phyloP scores from a whole-genome alignment of 2,329 filamentous ascomycete genomes.

The Phaeoacremonium minimum region DNA sequence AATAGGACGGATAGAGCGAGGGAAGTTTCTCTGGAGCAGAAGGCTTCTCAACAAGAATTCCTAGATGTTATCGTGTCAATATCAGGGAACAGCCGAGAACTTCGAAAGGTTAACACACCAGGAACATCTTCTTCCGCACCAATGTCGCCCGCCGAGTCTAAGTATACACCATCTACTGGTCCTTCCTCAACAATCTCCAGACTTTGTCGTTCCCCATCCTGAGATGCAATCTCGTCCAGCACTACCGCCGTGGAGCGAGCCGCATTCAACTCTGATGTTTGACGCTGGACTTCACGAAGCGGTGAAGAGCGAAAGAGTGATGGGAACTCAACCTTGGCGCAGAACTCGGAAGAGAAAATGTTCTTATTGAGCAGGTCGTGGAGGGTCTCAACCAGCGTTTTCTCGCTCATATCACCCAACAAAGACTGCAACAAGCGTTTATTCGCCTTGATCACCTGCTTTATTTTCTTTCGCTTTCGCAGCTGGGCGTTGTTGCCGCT shows the following conservation, averaged over 20 bases:
- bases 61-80: not conserved
- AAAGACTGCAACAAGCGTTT: not conserved
- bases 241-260: conserved; percentile 19
- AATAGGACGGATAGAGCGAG: conserved; percentile 22
- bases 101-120: not conserved
- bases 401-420: not conserved
- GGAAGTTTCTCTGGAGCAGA: conserved; percentile 12
- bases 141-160: not conserved
- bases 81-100: not conserved
- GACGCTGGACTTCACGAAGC: conserved; percentile 17
- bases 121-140: not conserved
- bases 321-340: conserved; percentile 26
- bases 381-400: conserved; percentile 8
- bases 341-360: conserved; percentile 24
- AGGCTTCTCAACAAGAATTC: too few species aligned
- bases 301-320: conserved; percentile 21
- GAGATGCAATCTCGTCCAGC: conserved; percentile 16
- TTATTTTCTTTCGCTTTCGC: not conserved
- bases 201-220: not conserved
- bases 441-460: not conserved
- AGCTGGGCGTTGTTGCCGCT: not conserved
- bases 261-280: conserved; percentile 22
- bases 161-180: not conserved
- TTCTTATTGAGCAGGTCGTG: conserved; percentile 16
- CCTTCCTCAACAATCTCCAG: not conserved